Conservation (phyloP, 495 filamentous ascomycete genomes). For the Xylaria nigripes region DNA sequence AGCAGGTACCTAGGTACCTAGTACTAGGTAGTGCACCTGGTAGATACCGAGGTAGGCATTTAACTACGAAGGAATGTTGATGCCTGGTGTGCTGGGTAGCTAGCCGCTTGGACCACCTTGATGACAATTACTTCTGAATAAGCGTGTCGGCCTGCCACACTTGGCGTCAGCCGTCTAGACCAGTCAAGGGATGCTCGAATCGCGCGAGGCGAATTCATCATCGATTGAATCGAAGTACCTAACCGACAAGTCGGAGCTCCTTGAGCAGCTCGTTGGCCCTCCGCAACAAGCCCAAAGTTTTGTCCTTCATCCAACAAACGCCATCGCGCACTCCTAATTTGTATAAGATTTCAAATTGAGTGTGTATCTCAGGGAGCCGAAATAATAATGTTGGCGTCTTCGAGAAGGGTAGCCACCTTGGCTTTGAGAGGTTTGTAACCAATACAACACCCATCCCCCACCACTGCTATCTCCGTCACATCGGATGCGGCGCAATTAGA, state of each 20-base stretch:
- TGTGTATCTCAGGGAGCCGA: slow-evolving; percentile 6
- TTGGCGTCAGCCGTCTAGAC: slow-evolving; percentile 18
- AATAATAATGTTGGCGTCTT: slow-evolving; percentile 52
- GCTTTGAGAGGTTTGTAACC: slow-evolving; percentile 58
- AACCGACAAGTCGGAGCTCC: slow-evolving; percentile 1
- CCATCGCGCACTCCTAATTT: not conserved
- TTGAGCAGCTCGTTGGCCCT: slow-evolving; percentile 3
- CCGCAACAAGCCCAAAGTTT: slow-evolving; percentile 17
- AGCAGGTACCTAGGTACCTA: too few species aligned
- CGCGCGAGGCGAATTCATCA: slow-evolving; percentile 8
- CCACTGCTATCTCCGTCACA: not conserved
- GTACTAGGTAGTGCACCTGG: too few species aligned
- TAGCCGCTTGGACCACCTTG: slow-evolving; percentile 13
- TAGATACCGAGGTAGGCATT: too few species aligned
- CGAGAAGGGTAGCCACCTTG: slow-evolving; percentile 56
- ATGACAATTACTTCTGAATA: slow-evolving; percentile 25
- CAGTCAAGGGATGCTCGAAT: slow-evolving; percentile 12
- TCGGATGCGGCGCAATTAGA: not conserved
- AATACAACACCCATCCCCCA: not conserved
- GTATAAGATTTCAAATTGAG: slow-evolving; percentile 4
- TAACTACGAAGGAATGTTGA: too few species aligned
- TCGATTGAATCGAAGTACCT: slow-evolving; percentile 16
- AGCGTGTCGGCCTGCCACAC: slow-evolving; percentile 23
- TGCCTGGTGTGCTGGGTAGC: too few species aligned
- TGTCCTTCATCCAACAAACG: slow-evolving; percentile 16